Conservation (phyloP, 2,329 filamentous ascomycete species). For the Blastomyces silverae region DNA sequence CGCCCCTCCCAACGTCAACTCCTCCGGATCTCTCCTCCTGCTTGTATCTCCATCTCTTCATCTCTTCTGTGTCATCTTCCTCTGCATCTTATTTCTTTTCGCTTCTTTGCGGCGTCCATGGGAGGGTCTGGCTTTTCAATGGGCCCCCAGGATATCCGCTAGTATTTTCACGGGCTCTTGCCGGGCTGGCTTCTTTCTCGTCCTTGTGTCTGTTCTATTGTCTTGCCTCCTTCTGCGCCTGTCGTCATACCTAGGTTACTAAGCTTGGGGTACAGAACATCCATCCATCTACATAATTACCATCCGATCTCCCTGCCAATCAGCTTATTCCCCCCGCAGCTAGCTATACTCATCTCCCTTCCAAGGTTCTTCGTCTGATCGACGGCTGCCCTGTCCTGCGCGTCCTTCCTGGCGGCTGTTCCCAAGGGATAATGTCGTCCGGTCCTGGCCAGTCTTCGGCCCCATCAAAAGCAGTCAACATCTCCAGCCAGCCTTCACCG, state of each 20-base stretch:
- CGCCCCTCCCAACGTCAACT: not conserved
- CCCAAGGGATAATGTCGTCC: constrained; percentile 33
- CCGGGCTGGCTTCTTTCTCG: constrained; percentile 29
- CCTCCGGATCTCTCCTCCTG: not conserved
- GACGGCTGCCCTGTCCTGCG: not conserved
- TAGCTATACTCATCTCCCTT: not conserved
- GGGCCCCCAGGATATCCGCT: constrained; percentile 3
- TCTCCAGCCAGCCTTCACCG: constrained; percentile 30
- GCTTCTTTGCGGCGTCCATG: not conserved
- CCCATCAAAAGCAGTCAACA: constrained; percentile 38
- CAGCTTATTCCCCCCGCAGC: not conserved
- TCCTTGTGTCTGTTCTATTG: not conserved
- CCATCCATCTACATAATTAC: not conserved
- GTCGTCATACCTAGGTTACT: not conserved
- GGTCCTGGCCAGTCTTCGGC: constrained; percentile 33
- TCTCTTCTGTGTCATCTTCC: not conserved
- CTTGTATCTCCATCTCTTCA: not conserved
- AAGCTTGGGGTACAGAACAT: not conserved
- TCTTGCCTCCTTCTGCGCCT: not conserved
- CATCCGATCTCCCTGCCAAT: not conserved
- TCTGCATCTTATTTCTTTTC: not conserved
- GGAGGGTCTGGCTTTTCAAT: constrained; percentile 1
- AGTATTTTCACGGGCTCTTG: constrained; percentile 21
- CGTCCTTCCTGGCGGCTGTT: constrained; percentile 10
- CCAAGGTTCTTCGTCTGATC: not conserved